Conservation (phyloP, 192 early-diverging fungal genomes). For the Backusella tuberculispora region DNA sequence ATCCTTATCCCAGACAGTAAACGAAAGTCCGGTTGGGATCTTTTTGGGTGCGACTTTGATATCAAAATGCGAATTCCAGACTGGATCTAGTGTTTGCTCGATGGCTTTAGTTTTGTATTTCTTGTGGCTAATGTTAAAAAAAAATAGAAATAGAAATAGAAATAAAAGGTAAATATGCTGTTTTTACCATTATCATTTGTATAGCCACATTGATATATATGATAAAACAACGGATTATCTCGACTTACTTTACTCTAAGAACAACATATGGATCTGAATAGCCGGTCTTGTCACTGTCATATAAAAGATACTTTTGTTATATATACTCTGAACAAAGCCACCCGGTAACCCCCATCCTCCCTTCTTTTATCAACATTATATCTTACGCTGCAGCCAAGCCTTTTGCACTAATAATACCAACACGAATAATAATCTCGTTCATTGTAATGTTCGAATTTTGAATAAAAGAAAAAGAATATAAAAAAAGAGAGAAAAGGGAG, state of each 20-base stretch:
- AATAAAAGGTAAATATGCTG: not conserved
- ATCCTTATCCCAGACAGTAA: slow-evolving; percentile 76
- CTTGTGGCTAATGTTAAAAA: slow-evolving; percentile 37
- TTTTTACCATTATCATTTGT: not conserved
- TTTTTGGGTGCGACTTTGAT: slow-evolving; percentile 49
- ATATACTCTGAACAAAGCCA: no score
- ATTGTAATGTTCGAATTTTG: not conserved
- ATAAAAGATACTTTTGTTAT: not conserved
- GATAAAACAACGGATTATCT: not conserved
- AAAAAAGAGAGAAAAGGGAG: not conserved
- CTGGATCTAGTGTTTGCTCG: slow-evolving; percentile 62
- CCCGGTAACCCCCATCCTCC: not conserved
- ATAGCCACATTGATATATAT: not conserved
- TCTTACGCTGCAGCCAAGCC: slow-evolving; percentile 33
- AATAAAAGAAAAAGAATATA: not conserved
- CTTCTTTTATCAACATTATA: not conserved
- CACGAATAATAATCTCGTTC: slow-evolving; percentile 22
- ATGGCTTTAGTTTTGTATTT: slow-evolving; percentile 63
- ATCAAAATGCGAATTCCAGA: slow-evolving; percentile 65
- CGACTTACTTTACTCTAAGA: slow-evolving; percentile 23
- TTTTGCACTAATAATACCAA: slow-evolving; percentile 24
- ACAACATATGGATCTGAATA: slow-evolving; percentile 34
- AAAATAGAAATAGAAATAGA: slow-evolving; percentile 22
- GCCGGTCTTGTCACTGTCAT: slow-evolving; percentile 24
- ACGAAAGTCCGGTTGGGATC: slow-evolving; percentile 37